phyloP scores from a whole-genome alignment of 805 yeast genomes.

The Saccharomycopsis synnaedendra region DNA sequence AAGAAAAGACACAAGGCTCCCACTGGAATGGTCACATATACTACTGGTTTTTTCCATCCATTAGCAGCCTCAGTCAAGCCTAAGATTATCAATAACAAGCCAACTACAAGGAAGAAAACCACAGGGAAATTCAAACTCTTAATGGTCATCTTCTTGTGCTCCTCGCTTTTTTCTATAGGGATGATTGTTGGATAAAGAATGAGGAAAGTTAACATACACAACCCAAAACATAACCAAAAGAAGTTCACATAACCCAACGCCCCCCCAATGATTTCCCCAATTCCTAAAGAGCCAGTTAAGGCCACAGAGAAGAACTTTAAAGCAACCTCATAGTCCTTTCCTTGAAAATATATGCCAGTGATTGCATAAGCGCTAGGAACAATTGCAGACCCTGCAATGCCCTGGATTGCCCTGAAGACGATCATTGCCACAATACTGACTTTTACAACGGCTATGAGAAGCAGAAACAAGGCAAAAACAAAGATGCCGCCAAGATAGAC shows the following conservation, averaged over 20 bases:
- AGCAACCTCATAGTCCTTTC: slow-evolving; percentile 21
- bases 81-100: slow-evolving; percentile 23
- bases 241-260: slow-evolving; percentile 12
- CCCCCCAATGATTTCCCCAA: slow-evolving; percentile 14
- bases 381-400: slow-evolving; percentile 30
- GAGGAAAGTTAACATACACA: slow-evolving; percentile 17
- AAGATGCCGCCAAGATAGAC: slow-evolving; percentile 21
- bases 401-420: slow-evolving; percentile 35
- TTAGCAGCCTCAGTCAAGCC: slow-evolving; percentile 14
- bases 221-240: slow-evolving; percentile 12
- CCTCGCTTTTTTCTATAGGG: slow-evolving; percentile 21
- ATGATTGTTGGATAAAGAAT: slow-evolving; percentile 22
- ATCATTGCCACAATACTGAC: slow-evolving; percentile 25
- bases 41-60: slow-evolving; percentile 10
- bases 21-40: slow-evolving; percentile 38
- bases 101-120: slow-evolving; percentile 27
- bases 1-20: slow-evolving; percentile 49
- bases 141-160: slow-evolving; percentile 15
- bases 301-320: slow-evolving; percentile 21
- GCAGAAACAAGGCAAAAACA: slow-evolving; percentile 20
- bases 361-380: slow-evolving; percentile 29
- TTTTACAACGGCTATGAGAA: slow-evolving; percentile 28
- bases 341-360: slow-evolving; percentile 23
- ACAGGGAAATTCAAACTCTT: slow-evolving; percentile 28
- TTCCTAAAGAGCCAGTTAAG: slow-evolving; percentile 19